Percentiles rank a stretch among this genome's conserved stretches.
phyloP scores from a whole-genome alignment of 2,329 filamentous ascomycete genomes.

The Diaporthe citri region DNA sequence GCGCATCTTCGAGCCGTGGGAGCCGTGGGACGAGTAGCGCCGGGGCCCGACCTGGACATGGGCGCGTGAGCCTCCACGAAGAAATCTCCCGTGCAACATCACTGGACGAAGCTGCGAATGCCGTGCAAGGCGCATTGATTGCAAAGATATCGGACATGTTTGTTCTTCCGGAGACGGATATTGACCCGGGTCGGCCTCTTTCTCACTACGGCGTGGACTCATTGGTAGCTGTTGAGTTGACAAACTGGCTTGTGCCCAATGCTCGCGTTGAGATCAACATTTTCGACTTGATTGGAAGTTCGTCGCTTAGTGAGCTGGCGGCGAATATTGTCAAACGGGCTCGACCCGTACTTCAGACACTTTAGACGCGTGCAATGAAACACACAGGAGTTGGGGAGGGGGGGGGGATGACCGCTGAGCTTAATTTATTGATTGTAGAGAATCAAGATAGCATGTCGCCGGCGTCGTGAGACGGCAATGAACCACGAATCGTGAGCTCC shows the following conservation, averaged over 20 bases:
- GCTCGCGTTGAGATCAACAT: background rate
- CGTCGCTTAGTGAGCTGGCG: background rate
- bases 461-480: too few species aligned
- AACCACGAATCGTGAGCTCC: too few species aligned
- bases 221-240: slow-evolving; percentile 34
- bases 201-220: slow-evolving; percentile 31
- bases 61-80: background rate
- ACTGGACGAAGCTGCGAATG: background rate
- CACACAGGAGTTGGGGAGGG: too few species aligned
- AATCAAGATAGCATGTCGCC: background rate
- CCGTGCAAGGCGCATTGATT: background rate
- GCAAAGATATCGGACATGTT: background rate
- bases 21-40: background rate
- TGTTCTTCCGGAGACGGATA: background rate
- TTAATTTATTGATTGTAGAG: too few species aligned
- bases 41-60: background rate
- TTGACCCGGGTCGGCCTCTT: slow-evolving; percentile 13
- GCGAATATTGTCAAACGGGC: background rate
- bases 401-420: too few species aligned
- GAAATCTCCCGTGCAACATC: background rate
- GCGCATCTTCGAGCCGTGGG: background rate
- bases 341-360: background rate
- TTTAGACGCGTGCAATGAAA: background rate
- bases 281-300: slow-evolving; percentile 1
- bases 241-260: slow-evolving; percentile 30